These are phyloP conservation scores for Fusarium caatingaense DNA, from an alignment of 2,329 filamentous ascomycete genomes.

Conservation along the genomic window DNA sequence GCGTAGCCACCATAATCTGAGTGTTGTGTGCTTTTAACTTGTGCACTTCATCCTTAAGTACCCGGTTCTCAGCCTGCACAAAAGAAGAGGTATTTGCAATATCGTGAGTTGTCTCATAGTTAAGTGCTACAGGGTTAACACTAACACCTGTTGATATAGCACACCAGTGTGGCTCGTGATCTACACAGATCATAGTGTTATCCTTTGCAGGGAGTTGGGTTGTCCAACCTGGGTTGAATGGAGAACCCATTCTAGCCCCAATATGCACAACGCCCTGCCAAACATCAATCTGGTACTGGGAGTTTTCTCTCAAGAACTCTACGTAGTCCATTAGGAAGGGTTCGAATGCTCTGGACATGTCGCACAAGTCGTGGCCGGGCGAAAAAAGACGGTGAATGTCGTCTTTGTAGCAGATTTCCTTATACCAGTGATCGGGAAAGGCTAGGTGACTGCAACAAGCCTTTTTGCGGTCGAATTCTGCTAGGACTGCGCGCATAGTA, in stretches of 20 bases:
- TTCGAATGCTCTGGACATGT: not conserved
- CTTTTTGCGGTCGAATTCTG: fast-evolving
- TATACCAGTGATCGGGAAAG: not conserved
- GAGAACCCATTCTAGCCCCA: not conserved
- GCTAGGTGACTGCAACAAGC: not conserved
- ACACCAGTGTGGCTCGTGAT: not conserved
- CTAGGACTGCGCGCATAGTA: fast-evolving
- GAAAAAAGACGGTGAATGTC: not conserved
- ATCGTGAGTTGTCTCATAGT: not conserved
- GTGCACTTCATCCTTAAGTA: not conserved
- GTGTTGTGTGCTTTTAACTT: not conserved
- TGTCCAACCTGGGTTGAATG: not conserved
- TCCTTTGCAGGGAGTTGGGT: not conserved
- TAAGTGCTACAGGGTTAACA: fast-evolving
- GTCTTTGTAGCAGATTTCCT: not conserved
- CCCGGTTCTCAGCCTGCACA: not conserved
- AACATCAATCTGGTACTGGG: fast-evolving
- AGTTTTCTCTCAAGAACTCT: fast-evolving
- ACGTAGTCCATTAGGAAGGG: fast-evolving
- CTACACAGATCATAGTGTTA: not conserved
- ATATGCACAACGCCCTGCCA: not conserved
- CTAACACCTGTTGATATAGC: not conserved
- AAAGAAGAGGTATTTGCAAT: not conserved
- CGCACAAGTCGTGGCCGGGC: not conserved
- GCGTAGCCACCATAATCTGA: too few relatives aligned